Conservation (phyloP, 202 grass and related monocot species). For the Schoenoplectus tabernaemontani region DNA sequence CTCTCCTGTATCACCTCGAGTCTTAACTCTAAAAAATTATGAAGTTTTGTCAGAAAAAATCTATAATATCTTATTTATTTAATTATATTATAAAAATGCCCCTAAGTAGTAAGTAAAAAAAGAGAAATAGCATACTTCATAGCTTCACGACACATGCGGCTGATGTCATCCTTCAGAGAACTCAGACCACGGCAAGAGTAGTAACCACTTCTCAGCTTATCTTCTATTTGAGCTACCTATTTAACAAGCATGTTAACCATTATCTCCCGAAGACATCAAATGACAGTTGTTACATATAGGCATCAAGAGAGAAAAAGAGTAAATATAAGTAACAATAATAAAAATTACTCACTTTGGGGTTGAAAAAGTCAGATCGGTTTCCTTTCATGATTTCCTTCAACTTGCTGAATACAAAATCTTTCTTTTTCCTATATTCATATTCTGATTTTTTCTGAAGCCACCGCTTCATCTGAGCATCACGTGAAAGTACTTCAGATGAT, state of each 20-base stretch:
- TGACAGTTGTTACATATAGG: neutral
- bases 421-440: slow-evolving; percentile 71
- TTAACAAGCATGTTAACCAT: slow-evolving; percentile 19
- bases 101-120: neutral
- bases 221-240: slow-evolving; percentile 94
- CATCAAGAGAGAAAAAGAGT: neutral
- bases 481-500: slow-evolving; percentile 74
- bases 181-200: slow-evolving; percentile 84
- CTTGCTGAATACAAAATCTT: slow-evolving; percentile 65
- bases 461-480: slow-evolving; percentile 95
- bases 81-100: slow-evolving; percentile 18
- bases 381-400: slow-evolving; percentile 87
- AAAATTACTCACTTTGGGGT: slow-evolving; percentile 52
- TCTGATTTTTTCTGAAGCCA: slow-evolving; percentile 88
- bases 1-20: slow-evolving; percentile 54
- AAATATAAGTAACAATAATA: slow-evolving; percentile 21
- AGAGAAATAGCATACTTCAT: slow-evolving; percentile 57
- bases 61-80: neutral
- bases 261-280: neutral
- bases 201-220: slow-evolving; percentile 82
- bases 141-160: slow-evolving; percentile 92
- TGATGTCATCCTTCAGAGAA: slow-evolving; percentile 85
- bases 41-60: slow-evolving; percentile 33
- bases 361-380: slow-evolving; percentile 77
- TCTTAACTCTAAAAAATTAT: slow-evolving; percentile 61